Conservation (phyloP, 257 asterid genomes). For the Ehretia macrophylla region DNA sequence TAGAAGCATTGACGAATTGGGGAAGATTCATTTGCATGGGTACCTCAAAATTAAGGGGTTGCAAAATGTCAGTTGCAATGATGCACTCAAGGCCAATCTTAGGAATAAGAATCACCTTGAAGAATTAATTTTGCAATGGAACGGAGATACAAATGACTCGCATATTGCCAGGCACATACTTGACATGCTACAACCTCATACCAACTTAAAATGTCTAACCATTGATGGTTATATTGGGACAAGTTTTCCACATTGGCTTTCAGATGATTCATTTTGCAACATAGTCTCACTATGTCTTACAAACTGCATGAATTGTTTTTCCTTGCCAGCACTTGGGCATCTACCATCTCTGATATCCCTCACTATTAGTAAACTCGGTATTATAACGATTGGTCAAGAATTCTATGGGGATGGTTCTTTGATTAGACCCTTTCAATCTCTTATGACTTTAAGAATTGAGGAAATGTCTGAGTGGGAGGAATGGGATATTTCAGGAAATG, state of each 20-base stretch:
- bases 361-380: slow-evolving; percentile 24
- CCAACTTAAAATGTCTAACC: slow-evolving; percentile 28
- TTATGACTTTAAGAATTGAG: slow-evolving; percentile 32
- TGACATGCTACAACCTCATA: slow-evolving; percentile 43
- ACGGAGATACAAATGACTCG: background rate
- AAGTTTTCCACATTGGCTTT: too few relatives aligned
- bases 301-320: slow-evolving; percentile 31
- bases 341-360: slow-evolving; percentile 37
- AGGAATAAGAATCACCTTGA: too few relatives aligned
- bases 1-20: slow-evolving; percentile 7
- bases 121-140: slow-evolving; percentile 15
- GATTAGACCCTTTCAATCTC: too few relatives aligned
- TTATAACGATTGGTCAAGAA: slow-evolving; percentile 34
- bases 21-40: slow-evolving; percentile 5
- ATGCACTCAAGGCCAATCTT: slow-evolving; percentile 3
- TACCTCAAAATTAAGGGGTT: slow-evolving; percentile 1
- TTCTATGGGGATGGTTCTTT: slow-evolving; percentile 37
- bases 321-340: slow-evolving; percentile 39
- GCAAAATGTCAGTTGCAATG: slow-evolving; percentile 8
- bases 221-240: too few relatives aligned
- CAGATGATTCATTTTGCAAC: too few relatives aligned
- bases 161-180: slow-evolving; percentile 24
- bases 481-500: slow-evolving; percentile 27
- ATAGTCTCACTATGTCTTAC: too few relatives aligned
- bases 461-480: slow-evolving; percentile 45